A percentile compares a stretch with the other conserved stretches of the same genome.
phyloP scores from a whole-genome alignment of 345 rosid species.

The Lumnitzera littorea region DNA sequence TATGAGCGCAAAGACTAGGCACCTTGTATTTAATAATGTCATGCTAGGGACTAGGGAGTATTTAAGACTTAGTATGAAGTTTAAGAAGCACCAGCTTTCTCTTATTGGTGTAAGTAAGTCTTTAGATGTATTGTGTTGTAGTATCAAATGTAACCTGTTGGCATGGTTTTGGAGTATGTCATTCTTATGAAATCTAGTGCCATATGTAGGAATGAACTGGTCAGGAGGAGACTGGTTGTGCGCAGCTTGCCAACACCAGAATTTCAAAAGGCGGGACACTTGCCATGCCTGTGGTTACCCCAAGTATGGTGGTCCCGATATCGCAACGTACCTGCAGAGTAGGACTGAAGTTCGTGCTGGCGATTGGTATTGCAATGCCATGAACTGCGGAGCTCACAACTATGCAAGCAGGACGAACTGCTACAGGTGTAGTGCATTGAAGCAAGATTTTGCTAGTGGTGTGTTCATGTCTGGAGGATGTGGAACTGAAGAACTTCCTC shows the following conservation, averaged over 20 bases:
- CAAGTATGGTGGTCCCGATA: constrained; percentile 39
- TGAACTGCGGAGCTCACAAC: constrained; percentile 86
- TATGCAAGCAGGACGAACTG: constrained; percentile 80
- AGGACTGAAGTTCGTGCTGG: constrained; percentile 60
- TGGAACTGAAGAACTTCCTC: constrained; percentile 37
- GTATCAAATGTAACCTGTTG: too few species aligned
- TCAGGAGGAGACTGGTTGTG: constrained; percentile 45
- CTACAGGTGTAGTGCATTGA: constrained; percentile 56
- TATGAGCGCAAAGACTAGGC: too few species aligned
- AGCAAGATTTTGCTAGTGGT: constrained; percentile 25
- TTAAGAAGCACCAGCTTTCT: too few species aligned
- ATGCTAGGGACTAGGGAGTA: too few species aligned
- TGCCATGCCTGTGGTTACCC: constrained; percentile 45
- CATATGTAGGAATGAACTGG: constrained; percentile 15
- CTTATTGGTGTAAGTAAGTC: too few species aligned
- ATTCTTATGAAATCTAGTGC: background rate
- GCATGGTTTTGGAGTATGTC: too few species aligned
- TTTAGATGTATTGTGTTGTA: too few species aligned
- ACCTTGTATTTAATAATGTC: too few species aligned
- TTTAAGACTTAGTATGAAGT: too few species aligned
- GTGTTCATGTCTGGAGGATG: constrained; percentile 4
- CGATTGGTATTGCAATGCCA: constrained; percentile 88
- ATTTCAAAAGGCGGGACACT: constrained; percentile 40
- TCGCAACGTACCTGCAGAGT: constrained; percentile 16
- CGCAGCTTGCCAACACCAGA: constrained; percentile 38